phyloP scores from a whole-genome alignment of 345 rosid genomes.

The Microcos paniculata region DNA sequence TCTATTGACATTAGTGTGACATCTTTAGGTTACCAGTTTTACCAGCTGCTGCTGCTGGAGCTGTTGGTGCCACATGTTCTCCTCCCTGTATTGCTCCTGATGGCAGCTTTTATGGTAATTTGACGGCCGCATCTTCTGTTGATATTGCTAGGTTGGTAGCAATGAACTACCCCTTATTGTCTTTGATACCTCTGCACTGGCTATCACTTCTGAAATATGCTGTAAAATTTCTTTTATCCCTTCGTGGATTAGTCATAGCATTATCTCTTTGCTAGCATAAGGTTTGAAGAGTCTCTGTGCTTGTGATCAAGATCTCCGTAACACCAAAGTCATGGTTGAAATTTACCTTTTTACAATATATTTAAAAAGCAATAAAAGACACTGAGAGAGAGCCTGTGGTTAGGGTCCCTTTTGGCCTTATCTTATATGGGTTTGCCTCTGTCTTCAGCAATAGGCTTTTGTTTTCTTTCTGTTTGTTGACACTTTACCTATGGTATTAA shows the following conservation, averaged over 20 bases:
- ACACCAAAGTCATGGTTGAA: not conserved
- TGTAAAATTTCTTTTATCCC: not conserved
- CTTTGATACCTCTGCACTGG: not conserved
- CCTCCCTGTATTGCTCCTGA: not conserved
- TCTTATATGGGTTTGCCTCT: not conserved
- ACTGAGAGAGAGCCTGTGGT: not conserved
- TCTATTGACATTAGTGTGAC: slow-evolving; percentile 1
- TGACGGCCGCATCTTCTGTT: not conserved
- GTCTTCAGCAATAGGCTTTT: not conserved
- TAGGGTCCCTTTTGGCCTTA: not conserved
- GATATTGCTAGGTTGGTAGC: slow-evolving; percentile 14
- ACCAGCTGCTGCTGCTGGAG: slow-evolving; percentile 13
- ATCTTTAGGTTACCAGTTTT: slow-evolving; percentile 9
- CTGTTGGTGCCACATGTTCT: not conserved
- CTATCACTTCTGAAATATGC: not conserved
- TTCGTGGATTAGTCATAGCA: no score
- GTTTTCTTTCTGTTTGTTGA: not conserved
- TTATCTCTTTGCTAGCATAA: no score
- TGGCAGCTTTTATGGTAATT: not conserved
- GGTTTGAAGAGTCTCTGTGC: not conserved
- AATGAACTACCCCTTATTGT: not conserved
- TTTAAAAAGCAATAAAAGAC: not conserved
- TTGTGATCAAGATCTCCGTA: not conserved
- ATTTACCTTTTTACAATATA: not conserved
- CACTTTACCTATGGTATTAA: not conserved